Evolutionary conservation across 495 filamentous ascomycete genomes (phyloP).

Genomic region (Talaromyces wortmannii): DNA sequence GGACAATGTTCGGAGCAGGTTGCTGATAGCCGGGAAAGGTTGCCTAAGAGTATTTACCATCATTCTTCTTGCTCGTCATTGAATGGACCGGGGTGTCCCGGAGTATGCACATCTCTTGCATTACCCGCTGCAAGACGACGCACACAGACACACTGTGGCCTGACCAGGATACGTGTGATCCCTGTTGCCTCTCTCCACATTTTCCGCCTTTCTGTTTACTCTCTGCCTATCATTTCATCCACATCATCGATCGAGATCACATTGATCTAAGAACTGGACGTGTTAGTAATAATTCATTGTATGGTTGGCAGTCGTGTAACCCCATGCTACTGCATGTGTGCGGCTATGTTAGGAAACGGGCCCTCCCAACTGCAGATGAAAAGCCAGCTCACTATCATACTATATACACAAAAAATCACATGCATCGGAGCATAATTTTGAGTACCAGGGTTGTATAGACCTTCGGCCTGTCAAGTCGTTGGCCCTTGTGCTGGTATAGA

Average conservation of each 20-base stretch:
- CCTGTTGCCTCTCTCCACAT: neutral
- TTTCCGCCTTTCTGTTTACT: neutral
- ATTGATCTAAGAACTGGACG: neutral
- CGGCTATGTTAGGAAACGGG: neutral
- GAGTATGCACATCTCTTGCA: neutral
- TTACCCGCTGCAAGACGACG: neutral
- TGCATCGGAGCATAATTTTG: no score
- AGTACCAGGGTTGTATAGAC: no score
- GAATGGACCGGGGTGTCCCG: neutral
- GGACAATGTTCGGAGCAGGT: neutral
- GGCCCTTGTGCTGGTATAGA: no score
- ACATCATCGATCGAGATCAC: neutral
- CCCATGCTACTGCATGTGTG: neutral
- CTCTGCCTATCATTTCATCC: no score
- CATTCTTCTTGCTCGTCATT: neutral
- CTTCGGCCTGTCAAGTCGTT: no score
- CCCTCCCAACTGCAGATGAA: neutral
- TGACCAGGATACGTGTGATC: neutral
- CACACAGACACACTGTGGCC: neutral
- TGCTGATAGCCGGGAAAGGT: neutral
- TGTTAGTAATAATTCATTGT: neutral
- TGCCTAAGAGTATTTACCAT: neutral
- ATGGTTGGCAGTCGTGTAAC: neutral
- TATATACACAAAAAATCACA: no score
- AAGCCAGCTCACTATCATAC: neutral